phyloP scores from a whole-genome alignment of 108 stramenopile genomes.

The Nitzschia sp. region DNA sequence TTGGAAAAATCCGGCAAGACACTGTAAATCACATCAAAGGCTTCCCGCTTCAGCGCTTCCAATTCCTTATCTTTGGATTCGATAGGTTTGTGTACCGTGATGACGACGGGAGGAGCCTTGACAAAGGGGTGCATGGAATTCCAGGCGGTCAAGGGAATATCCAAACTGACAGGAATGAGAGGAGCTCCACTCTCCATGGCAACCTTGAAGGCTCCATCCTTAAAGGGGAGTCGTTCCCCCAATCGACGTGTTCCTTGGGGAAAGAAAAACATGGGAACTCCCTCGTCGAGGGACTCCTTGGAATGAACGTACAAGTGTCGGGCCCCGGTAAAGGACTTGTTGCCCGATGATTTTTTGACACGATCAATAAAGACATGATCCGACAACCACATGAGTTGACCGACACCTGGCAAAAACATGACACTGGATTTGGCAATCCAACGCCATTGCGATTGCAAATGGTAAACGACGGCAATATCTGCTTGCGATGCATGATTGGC shows the following conservation, averaged over 20 bases:
- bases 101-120: slow-evolving; percentile 44
- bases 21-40: slow-evolving; percentile 69
- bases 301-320: slow-evolving; percentile 66
- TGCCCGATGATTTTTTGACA: slow-evolving; percentile 48
- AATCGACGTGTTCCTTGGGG: slow-evolving; percentile 83
- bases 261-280: slow-evolving; percentile 82
- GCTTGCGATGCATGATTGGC: slow-evolving; percentile 81
- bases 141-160: slow-evolving; percentile 72
- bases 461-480: slow-evolving; percentile 71
- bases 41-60: slow-evolving; percentile 65
- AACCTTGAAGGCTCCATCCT: slow-evolving; percentile 79
- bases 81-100: slow-evolving; percentile 71
- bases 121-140: slow-evolving; percentile 72
- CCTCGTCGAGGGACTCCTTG: slow-evolving; percentile 61
- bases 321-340: slow-evolving; percentile 29
- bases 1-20: slow-evolving; percentile 54
- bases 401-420: slow-evolving; percentile 72
- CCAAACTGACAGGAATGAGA: slow-evolving; percentile 70
- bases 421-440: slow-evolving; percentile 81
- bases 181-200: slow-evolving; percentile 56
- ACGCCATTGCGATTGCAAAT: slow-evolving; percentile 51
- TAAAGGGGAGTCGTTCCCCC: slow-evolving; percentile 73
- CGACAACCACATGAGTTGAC: slow-evolving; percentile 64
- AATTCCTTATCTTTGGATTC: slow-evolving; percentile 50
- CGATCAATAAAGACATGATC: slow-evolving; percentile 74